Percentiles rank a stretch among this genome's conserved stretches.
Conservation (phyloP, 257 asterid genomes). For the Jacaranda mimosifolia region DNA sequence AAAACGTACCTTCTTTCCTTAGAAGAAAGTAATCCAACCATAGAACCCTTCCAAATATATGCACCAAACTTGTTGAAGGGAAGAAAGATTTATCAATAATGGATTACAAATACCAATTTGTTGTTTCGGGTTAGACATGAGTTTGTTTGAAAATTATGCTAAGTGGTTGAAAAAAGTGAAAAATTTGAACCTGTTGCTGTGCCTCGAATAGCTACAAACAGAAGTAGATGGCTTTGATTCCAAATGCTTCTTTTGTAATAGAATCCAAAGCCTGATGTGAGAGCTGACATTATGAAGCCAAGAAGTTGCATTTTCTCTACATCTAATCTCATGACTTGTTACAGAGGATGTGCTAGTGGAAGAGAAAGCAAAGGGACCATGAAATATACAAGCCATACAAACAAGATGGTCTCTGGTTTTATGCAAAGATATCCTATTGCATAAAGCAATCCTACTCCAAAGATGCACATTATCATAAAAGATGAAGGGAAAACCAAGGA, state of each 20-base stretch:
- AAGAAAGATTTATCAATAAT: not conserved
- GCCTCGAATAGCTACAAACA: constrained; percentile 76
- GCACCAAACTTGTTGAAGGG: constrained; percentile 60
- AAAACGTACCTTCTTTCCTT: constrained; percentile 90
- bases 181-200: constrained; percentile 61
- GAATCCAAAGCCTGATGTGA: constrained; percentile 85
- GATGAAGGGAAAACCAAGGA: constrained; percentile 77
- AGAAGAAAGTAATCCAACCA: constrained; percentile 83
- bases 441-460: constrained; percentile 71
- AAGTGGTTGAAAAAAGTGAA: not conserved
- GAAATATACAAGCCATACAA: constrained; percentile 73
- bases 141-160: not conserved
- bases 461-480: constrained; percentile 73
- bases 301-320: constrained; percentile 94
- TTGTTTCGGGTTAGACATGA: too few relatives aligned
- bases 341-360: constrained; percentile 72
- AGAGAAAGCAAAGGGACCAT: constrained; percentile 78
- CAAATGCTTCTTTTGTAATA: constrained; percentile 61
- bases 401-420: constrained; percentile 48
- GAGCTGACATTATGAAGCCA: constrained; percentile 66
- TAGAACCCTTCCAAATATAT: constrained; percentile 84
- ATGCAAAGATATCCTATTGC: constrained; percentile 70
- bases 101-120: not conserved
- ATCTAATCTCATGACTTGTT: constrained; percentile 64
- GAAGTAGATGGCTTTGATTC: constrained; percentile 56